phyloP scores from a whole-genome alignment of 2,329 filamentous ascomycete species.

The Cryphonectria naterciae region DNA sequence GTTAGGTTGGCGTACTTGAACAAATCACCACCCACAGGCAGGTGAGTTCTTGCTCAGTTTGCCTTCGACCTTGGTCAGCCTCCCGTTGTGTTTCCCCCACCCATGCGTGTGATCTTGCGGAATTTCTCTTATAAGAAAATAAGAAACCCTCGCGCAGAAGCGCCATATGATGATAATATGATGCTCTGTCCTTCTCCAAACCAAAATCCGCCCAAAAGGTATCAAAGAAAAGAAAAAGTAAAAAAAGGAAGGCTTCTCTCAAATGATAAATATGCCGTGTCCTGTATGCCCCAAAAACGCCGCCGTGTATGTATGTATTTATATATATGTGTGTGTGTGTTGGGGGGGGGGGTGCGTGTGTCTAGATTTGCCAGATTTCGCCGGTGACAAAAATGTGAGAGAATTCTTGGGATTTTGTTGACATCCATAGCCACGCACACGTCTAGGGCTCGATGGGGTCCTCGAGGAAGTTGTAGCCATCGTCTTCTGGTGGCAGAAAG shows the following conservation, averaged over 20 bases:
- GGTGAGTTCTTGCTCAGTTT: background rate
- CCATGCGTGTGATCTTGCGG: background rate
- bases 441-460: constrained; percentile 52
- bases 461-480: constrained; percentile 76
- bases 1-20: background rate
- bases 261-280: constrained; percentile 23
- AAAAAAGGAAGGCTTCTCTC: background rate
- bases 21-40: background rate
- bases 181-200: background rate
- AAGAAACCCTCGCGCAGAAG: background rate
- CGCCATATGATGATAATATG: background rate
- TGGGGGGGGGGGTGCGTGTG: background rate
- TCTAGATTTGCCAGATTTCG: constrained; percentile 12
- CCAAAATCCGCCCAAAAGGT: constrained; percentile 22
- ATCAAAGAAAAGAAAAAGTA: constrained; percentile 12
- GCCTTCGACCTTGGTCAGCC: background rate
- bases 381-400: background rate
- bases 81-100: background rate
- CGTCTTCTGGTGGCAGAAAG: constrained; percentile 71
- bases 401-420: background rate
- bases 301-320: constrained; percentile 21
- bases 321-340: too few species aligned
- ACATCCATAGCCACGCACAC: background rate
- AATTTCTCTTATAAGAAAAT: background rate
- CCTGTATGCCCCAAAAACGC: constrained; percentile 28